Evolutionary conservation across 768 basidiomycete genomes (phyloP), one percentile per base, ranked within the genome.

Genomic region (Mycena amicta): DNA sequence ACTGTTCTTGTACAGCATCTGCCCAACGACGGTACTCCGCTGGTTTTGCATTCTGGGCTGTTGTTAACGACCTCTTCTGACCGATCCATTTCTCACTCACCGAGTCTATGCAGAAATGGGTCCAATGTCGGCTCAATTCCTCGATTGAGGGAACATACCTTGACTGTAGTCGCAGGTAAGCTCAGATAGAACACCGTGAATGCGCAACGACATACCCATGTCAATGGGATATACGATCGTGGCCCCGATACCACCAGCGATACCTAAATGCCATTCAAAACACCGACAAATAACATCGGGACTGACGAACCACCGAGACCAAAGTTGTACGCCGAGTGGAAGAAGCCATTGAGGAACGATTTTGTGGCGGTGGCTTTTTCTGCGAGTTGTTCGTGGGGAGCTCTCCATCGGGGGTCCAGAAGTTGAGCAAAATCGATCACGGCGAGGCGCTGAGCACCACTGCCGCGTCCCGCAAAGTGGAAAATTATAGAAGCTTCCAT

Each of bases 401-500:
- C 80, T 62, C 79, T 80, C 93, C 94, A 95, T 61, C 87, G 87
- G 16, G 95, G 92, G 70, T 98, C 95, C 53, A 98, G 76, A 23
- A 98, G 75, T 67, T 95, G 93, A 20, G 88, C 93, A 73, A 99
- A 99, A 72, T 99, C 97, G 43, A 92, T 74, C 37, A 96, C 74
- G 11, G 93, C 84, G 52, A 99, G 82, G 22, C 94, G 83, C 67
- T 88, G 85, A 47, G 77, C 77, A 3, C 78, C 75, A 45, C 80
- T 76, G 15, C 95, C 95, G 47, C 94, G 85, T 13, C 92, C 88
- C 26, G 95, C 95, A 75, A 98, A 98, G 73, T 99, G 96, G 77
- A 98, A 99, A 67, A 99, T 88, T 68, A 98, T 97, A 53, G 90
- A 85, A n/a, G 91, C 93, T 73, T 98, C 96, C 92, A 98, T 96